Evolutionary conservation across 2,329 filamentous ascomycete species (phyloP).

Genomic region (Pseudogymnoascus sp.): DNA sequence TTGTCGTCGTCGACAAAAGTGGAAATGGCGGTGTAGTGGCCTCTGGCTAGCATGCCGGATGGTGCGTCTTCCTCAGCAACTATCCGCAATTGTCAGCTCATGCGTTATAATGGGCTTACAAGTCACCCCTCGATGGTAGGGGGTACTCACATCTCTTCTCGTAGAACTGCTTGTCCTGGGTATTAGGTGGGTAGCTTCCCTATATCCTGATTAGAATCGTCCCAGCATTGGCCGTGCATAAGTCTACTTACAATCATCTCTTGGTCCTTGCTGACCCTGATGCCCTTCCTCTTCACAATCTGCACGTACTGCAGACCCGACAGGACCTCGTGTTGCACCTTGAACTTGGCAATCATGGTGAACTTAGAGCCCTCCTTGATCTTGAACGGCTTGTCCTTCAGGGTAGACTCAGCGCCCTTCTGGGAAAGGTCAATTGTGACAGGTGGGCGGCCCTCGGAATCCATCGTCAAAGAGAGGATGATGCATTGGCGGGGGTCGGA

Average conservation of each 20-base stretch:
- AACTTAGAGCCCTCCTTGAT: conserved; percentile 96
- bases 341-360: conserved; percentile 89
- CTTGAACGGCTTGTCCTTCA: conserved; percentile 90
- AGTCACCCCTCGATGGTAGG: background rate
- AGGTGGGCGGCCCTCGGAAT: conserved; percentile 72
- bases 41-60: conserved; percentile 80
- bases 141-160: conserved; percentile 77
- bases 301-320: conserved; percentile 95
- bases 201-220: conserved; percentile 30
- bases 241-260: conserved; percentile 84
- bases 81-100: conserved; percentile 31
- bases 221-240: background rate
- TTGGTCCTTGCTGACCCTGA: conserved; percentile 84
- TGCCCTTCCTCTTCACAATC: conserved; percentile 81
- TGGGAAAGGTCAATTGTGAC: conserved; percentile 82
- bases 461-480: conserved; percentile 84
- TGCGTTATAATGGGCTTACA: background rate
- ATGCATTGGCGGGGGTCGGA: conserved; percentile 86
- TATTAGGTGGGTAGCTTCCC: conserved; percentile 92
- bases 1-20: conserved; percentile 95
- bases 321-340: conserved; percentile 94
- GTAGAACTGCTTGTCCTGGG: conserved; percentile 76
- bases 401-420: conserved; percentile 63
- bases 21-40: conserved; percentile 82
- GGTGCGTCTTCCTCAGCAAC: conserved; percentile 91